A percentile compares a stretch with the other conserved stretches of the same genome.
phyloP scores from a whole-genome alignment of 257 asterid genomes.

The Solanum peruvianum region DNA sequence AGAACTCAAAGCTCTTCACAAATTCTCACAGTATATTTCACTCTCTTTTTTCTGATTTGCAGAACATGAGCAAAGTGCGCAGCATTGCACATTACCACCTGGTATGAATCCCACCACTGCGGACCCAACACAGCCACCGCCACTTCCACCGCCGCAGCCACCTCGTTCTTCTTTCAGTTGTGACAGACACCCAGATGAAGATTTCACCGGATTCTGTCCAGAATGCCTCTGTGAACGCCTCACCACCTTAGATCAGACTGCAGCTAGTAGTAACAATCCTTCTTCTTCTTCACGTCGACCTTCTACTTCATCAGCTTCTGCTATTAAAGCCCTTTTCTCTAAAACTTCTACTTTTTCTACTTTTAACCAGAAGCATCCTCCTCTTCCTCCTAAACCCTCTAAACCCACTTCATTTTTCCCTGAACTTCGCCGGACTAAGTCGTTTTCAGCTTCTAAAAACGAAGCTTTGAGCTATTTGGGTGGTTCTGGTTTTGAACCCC shows the following conservation, averaged over 20 bases:
- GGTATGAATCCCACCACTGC: constrained; percentile 70
- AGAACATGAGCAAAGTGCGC: constrained; percentile 26
- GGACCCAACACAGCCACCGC: constrained; percentile 67
- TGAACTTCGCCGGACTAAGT: constrained; percentile 76
- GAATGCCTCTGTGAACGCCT: constrained; percentile 88
- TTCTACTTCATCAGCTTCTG: constrained; percentile 41
- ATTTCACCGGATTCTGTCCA: constrained; percentile 81
- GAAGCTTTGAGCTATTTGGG: constrained; percentile 43
- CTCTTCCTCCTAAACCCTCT: constrained; percentile 31
- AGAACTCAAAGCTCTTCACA: not conserved
- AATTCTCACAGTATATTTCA: not conserved
- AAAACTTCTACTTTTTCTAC: constrained; percentile 9
- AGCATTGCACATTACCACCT: constrained; percentile 26
- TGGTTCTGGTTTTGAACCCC: constrained; percentile 47
- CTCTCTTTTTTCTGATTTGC: not conserved
- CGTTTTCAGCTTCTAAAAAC: constrained; percentile 78
- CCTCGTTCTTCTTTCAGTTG: constrained; percentile 87
- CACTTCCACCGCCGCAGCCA: constrained; percentile 46
- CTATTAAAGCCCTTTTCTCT: constrained; percentile 54
- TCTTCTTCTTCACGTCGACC: constrained; percentile 30
- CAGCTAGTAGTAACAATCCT: constrained; percentile 23
- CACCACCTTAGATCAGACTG: constrained; percentile 51
- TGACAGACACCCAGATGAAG: constrained; percentile 74
- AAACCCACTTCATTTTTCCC: constrained; percentile 45
- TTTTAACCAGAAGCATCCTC: not conserved